Conservation (phyloP, 164 flowering plant genomes). For the Platanus orientalis region DNA sequence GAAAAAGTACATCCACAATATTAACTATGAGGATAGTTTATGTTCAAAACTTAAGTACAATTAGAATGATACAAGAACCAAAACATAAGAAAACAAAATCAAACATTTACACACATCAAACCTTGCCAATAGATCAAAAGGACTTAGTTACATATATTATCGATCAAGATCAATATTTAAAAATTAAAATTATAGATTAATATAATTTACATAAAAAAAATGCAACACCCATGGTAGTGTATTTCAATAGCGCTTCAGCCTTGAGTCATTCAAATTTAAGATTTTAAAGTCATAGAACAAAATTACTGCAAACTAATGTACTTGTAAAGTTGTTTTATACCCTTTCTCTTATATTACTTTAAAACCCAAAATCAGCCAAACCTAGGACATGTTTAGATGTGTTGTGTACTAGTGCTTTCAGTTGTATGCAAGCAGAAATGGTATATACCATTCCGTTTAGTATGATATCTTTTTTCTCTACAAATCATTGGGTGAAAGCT, state of each 20-base stretch:
- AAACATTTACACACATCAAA: neutral
- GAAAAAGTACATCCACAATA: too few species aligned
- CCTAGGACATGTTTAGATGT: too few species aligned
- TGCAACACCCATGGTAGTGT: neutral
- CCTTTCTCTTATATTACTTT: neutral
- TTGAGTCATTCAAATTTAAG: neutral
- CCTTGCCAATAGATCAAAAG: too few species aligned
- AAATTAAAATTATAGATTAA: too few species aligned
- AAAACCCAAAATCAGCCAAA: neutral
- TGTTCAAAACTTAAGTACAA: neutral
- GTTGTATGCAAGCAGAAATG: too few species aligned
- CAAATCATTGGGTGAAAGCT: too few species aligned
- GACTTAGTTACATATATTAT: too few species aligned
- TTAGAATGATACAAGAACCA: neutral
- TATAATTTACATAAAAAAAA: neutral
- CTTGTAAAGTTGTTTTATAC: neutral
- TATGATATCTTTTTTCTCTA: too few species aligned
- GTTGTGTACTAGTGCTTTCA: too few species aligned
- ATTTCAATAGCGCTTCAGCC: neutral
- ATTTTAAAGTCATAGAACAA: neutral
- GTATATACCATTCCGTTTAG: too few species aligned
- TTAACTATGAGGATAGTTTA: too few species aligned
- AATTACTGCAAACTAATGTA: neutral
- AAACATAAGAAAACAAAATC: neutral
- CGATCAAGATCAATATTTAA: too few species aligned